Conservation (phyloP, 2,329 filamentous ascomycete species). For the Didymella lethalis region DNA sequence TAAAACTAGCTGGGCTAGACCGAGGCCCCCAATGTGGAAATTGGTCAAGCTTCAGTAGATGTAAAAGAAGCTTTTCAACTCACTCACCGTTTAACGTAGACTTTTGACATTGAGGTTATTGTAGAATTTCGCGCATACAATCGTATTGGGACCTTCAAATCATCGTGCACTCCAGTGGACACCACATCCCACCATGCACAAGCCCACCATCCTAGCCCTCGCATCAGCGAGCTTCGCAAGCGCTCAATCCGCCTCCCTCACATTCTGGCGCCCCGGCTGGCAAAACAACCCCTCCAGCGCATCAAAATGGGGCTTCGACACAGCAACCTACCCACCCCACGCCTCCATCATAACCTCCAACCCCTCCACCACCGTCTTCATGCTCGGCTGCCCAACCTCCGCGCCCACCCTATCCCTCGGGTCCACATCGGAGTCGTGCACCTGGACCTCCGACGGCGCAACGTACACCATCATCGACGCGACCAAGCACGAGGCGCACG, state of each 20-base stretch:
- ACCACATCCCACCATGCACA: neutral
- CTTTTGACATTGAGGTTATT: neutral
- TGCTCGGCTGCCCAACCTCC: slow-evolving; percentile 11
- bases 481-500: slow-evolving; percentile 6
- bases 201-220: neutral
- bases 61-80: neutral
- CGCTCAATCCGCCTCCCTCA: slow-evolving; percentile 9
- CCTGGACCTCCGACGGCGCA: neutral
- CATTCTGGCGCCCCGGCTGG: slow-evolving; percentile 8
- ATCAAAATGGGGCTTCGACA: neutral
- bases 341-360: slow-evolving; percentile 17
- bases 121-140: neutral
- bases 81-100: neutral
- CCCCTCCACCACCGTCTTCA: slow-evolving; percentile 13
- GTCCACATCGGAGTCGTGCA: slow-evolving; percentile 1
- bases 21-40: slow-evolving; percentile 6
- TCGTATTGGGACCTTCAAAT: neutral
- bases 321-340: slow-evolving; percentile 5
- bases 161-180: neutral
- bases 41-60: slow-evolving; percentile 1
- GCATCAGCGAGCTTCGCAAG: slow-evolving; percentile 2
- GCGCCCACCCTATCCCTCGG: neutral
- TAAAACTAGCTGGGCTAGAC: slow-evolving; percentile 2
- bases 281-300: slow-evolving; percentile 1
- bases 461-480: slow-evolving; percentile 8